Conservation (phyloP, 352 stramenopile species). For the Pythium pyrilobum region DNA sequence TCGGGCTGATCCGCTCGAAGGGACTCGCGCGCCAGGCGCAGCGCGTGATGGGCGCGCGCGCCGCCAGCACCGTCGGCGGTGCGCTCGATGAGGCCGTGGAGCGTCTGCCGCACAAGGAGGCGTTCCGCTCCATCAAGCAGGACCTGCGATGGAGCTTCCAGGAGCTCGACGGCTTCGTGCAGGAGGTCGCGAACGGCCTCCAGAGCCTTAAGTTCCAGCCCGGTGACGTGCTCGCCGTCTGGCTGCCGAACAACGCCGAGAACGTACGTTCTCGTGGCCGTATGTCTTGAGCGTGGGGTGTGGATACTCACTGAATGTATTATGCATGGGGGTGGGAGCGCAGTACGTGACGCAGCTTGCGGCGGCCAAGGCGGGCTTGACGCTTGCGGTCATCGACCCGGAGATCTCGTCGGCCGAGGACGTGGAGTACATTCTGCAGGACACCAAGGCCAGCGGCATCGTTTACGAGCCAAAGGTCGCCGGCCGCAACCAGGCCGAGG, state of each 20-base stretch:
- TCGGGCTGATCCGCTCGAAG: conserved; percentile 60
- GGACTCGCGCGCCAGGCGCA: conserved; percentile 34
- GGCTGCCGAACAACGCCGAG: conserved; percentile 81
- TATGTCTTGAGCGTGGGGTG: not conserved
- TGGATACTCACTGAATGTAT: not conserved
- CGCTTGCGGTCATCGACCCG: conserved; percentile 75
- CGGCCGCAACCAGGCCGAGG: conserved; percentile 62
- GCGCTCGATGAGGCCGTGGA: conserved; percentile 69
- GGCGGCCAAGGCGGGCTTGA: conserved; percentile 79
- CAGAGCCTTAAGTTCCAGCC: conserved; percentile 62
- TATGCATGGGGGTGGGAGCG: not conserved
- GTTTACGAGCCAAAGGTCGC: conserved; percentile 83
- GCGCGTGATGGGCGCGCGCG: conserved; percentile 28
- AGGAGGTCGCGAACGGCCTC: conserved; percentile 77
- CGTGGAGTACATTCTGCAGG: conserved; percentile 76
- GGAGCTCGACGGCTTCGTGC: conserved; percentile 68
- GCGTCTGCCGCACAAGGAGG: conserved; percentile 82
- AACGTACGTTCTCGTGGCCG: conserved; percentile 31
- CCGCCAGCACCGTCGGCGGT: conserved; percentile 60
- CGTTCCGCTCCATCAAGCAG: conserved; percentile 76
- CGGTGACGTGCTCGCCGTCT: conserved; percentile 76
- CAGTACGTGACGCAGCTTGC: conserved; percentile 76
- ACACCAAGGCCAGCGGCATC: conserved; percentile 72
- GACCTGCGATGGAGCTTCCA: conserved; percentile 84
- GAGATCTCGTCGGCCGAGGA: conserved; percentile 68